phyloP scores from a whole-genome alignment of 2,329 filamentous ascomycete species.

The Colletotrichum chrysophilum region DNA sequence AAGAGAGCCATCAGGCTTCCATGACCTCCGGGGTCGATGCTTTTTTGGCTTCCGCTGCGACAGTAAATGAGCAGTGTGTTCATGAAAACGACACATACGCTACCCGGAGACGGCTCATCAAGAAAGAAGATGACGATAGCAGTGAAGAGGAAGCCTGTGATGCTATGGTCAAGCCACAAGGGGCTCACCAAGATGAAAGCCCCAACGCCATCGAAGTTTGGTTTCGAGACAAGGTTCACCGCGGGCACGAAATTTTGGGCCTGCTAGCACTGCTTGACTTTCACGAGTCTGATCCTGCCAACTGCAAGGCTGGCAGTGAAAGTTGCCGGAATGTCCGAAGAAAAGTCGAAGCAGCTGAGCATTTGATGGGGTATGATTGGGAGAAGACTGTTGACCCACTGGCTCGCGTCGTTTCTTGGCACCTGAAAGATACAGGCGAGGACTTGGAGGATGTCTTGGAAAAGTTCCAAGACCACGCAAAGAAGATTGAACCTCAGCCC shows the following conservation, averaged over 20 bases:
- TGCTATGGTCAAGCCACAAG: too few relatives aligned
- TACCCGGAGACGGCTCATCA: rapidly evolving
- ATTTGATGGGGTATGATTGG: not conserved
- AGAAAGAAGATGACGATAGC: not conserved
- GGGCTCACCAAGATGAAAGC: not conserved
- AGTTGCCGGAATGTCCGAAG: rapidly evolving
- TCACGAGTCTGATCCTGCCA: not conserved
- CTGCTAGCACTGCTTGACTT: not conserved
- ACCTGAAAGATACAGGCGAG: rapidly evolving
- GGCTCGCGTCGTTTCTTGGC: rapidly evolving
- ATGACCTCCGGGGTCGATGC: rapidly evolving
- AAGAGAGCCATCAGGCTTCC: not conserved
- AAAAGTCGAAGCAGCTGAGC: rapidly evolving
- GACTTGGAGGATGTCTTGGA: rapidly evolving
- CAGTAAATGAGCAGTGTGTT: rapidly evolving
- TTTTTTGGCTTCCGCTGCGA: not conserved
- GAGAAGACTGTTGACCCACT: rapidly evolving
- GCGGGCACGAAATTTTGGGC: rapidly evolving
- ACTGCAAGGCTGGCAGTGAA: rapidly evolving
- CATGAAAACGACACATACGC: rapidly evolving
- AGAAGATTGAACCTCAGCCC: not conserved
- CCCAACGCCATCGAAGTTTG: not conserved
- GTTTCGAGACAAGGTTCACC: rapidly evolving
- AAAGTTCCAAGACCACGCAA: rapidly evolving
- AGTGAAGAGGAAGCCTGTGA: not conserved